phyloP scores from a whole-genome alignment of 2,329 filamentous ascomycete genomes.

The Tolypocladium album region DNA sequence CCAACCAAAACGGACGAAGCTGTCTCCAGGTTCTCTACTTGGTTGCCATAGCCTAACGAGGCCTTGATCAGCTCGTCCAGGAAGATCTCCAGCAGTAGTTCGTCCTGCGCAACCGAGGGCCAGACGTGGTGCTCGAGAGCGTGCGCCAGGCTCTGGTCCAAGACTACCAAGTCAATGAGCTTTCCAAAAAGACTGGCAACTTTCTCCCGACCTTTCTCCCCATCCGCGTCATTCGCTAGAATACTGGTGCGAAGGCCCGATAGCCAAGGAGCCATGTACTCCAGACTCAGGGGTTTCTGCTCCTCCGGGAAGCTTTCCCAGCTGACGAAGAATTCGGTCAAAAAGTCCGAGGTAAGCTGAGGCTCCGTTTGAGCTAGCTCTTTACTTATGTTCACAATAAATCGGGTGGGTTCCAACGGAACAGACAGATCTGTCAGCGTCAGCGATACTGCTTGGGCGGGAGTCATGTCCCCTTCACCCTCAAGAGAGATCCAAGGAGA shows the following conservation, averaged over 20 bases:
- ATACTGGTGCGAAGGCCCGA: conserved; percentile 49
- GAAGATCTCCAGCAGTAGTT: conserved; percentile 55
- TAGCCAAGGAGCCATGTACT: conserved; percentile 63
- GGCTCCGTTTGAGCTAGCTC: conserved; percentile 53
- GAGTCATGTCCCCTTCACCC: neutral
- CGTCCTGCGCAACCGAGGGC: conserved; percentile 54
- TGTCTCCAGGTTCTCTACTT: conserved; percentile 48
- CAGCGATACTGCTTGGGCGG: neutral
- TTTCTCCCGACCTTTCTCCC: conserved; percentile 56
- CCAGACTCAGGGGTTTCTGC: conserved; percentile 54
- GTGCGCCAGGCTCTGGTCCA: conserved; percentile 47
- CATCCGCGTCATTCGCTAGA: conserved; percentile 47
- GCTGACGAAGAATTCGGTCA: conserved; percentile 64
- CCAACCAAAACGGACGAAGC: conserved; percentile 52
- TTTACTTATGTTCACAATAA: conserved; percentile 56
- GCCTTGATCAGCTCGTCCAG: conserved; percentile 56
- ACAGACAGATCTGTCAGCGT: conserved; percentile 44
- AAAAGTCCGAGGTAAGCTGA: conserved; percentile 56
- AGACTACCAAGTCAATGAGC: conserved; percentile 53
- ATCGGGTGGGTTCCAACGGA: conserved; percentile 50
- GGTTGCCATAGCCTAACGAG: conserved; percentile 44
- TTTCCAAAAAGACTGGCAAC: conserved; percentile 54
- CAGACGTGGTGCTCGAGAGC: conserved; percentile 56
- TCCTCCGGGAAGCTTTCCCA: conserved; percentile 61
- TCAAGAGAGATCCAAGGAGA: neutral